Base-by-base conservation (phyloP, 176 grass and related monocot genomes). In the Paspalum notatum region DNA sequence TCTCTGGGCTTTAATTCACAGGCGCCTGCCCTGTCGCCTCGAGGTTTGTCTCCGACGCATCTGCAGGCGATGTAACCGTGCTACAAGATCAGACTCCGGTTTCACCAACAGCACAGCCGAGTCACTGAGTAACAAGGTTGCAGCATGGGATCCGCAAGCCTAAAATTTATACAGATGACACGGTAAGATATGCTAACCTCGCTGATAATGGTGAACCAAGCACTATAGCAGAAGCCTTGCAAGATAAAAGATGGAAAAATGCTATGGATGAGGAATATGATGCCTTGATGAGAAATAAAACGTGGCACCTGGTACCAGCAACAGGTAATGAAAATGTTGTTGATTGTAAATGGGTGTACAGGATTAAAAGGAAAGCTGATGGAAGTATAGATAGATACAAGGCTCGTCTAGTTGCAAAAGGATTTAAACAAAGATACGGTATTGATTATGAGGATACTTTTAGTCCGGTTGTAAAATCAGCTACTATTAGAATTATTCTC, bases 81-180 rank as follows among this genome's bases (percentile, higher is more conserved):
- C 44, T 1, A 11, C 1, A 7, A 10, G 44, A 7, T 46, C 9
- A 8, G 1, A 1, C 10, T 51, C 4, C 50, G 5, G 5, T 5
- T 0, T 7, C 52, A 2, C 3, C 52, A 6, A 0, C 53, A n/a
- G 17, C 2, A 5, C 18, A 8, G 0, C 14, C 47, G 14, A 1
- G 9, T 50, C 8, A 8, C 2, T 3, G 4, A 9, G 2, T 2
- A 0, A 55, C 53, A 0, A 17, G 16, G 0, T 18, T 55, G 2
- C 16, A 55, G 6, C 16, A 3, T 7, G 53, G 53, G 1, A 55
- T 55, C 0, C 16, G 18, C 1, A 18, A 55, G 3, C 18, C 18
- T 0, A 18, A n/a, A 2, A 0, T 4, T 0, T 55, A 20, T 8
- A 55, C 18, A 8, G 53, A 55, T n/a, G 53, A 5, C 7, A 55